These are phyloP conservation scores for Phallus indusiatus DNA, from an alignment of 768 basidiomycete species.

Conservation along the genomic window DNA sequence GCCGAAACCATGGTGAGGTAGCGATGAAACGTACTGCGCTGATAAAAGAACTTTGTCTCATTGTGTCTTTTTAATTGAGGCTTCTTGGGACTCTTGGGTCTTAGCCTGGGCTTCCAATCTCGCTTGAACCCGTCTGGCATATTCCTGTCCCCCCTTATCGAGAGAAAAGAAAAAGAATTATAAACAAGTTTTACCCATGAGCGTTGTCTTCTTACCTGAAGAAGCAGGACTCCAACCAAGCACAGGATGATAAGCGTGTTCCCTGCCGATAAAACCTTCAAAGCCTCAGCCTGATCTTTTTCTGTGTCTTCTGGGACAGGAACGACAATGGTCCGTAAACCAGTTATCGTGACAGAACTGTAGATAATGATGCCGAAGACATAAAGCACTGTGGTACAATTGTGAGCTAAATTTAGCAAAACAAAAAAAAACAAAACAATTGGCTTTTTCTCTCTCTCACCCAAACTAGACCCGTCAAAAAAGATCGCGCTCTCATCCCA, in stretches of 20 bases:
- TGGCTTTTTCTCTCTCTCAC: slow-evolving; percentile 44
- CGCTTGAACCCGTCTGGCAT: slow-evolving; percentile 40
- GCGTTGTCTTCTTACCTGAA: slow-evolving; percentile 50
- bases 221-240: slow-evolving; percentile 50
- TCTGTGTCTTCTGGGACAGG: slow-evolving; percentile 47
- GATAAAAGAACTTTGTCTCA: neutral
- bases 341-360: slow-evolving; percentile 70
- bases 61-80: neutral
- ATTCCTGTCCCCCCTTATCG: slow-evolving; percentile 70
- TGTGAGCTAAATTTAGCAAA: neutral
- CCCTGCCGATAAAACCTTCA: slow-evolving; percentile 75
- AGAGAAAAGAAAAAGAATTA: slow-evolving; percentile 2
- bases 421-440: neutral
- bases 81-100: neutral
- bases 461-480: slow-evolving; percentile 85
- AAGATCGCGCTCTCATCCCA: slow-evolving; percentile 94
- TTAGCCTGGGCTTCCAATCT: neutral
- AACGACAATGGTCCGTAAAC: slow-evolving; percentile 63
- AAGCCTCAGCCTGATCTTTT: slow-evolving; percentile 63
- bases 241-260: slow-evolving; percentile 75
- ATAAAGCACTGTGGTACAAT: slow-evolving; percentile 45
- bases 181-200: neutral
- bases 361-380: slow-evolving; percentile 74
- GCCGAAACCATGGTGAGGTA: too few relatives aligned
- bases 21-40: too few relatives aligned